Percentiles rank a stretch among this genome's conserved stretches.
These are phyloP conservation scores for Colletotrichum tanaceti DNA, from an alignment of 2,329 filamentous ascomycete genomes.

Conservation along the genomic window DNA sequence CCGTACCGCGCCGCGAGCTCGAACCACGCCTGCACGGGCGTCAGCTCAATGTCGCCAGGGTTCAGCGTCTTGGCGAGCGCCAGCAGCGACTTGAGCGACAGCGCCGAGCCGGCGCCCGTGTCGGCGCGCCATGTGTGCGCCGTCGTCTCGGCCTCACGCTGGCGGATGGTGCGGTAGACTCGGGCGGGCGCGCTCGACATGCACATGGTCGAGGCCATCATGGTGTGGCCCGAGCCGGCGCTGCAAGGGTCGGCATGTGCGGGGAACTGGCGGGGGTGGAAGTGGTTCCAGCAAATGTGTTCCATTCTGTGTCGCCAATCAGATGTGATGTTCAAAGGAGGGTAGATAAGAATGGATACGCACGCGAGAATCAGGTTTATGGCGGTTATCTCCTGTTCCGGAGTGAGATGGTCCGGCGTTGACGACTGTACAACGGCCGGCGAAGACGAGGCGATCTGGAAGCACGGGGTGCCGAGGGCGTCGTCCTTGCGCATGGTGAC, in stretches of 20 bases:
- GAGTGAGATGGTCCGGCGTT: conserved; percentile 47
- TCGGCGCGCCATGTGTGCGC: conserved; percentile 49
- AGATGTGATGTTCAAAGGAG: accelerated
- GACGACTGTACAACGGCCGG: conserved; percentile 40
- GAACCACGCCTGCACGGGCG: conserved; percentile 67
- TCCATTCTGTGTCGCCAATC: conserved; percentile 55
- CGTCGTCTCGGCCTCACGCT: conserved; percentile 14
- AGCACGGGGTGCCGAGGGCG: conserved; percentile 55
- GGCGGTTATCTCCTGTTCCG: conserved; percentile 57
- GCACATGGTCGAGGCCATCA: conserved; percentile 58
- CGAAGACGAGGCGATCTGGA: conserved; percentile 52
- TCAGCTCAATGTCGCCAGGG: conserved; percentile 56
- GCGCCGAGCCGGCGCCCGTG: conserved; percentile 45
- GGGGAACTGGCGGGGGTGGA: conserved; percentile 54
- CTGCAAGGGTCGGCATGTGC: conserved; percentile 48
- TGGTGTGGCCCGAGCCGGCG: conserved; percentile 53
- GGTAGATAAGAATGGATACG: conserved; percentile 39
- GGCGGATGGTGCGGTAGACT: conserved; percentile 46
- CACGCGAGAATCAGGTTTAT: conserved; percentile 68
- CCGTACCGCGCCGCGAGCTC: conserved; percentile 60
- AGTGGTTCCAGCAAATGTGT: conserved; percentile 65
- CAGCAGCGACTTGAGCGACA: conserved; percentile 57
- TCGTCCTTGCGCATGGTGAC: conserved; percentile 58
- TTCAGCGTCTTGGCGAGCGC: conserved; percentile 60
- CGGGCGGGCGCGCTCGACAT: conserved; percentile 54